Conservation (phyloP, 2,329 filamentous ascomycete genomes). For the Sclerotinia glacialis region DNA sequence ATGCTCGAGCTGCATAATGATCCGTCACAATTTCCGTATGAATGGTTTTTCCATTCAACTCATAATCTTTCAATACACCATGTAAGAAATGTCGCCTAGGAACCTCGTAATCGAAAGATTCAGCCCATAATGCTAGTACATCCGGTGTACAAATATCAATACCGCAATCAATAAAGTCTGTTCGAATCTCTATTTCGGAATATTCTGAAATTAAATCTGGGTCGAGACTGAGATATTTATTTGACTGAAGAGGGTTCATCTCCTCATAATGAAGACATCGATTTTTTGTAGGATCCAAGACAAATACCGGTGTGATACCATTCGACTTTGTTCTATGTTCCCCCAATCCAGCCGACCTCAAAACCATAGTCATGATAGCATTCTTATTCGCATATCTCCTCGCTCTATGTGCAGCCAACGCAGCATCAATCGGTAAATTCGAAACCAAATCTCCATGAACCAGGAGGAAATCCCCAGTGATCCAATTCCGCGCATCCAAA, state of each 20-base stretch:
- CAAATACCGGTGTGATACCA: slow-evolving; percentile 76
- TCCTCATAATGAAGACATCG: slow-evolving; percentile 94
- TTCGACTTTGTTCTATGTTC: slow-evolving; percentile 75
- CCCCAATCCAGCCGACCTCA: slow-evolving; percentile 69
- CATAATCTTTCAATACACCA: slow-evolving; percentile 92
- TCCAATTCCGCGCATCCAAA: slow-evolving; percentile 78
- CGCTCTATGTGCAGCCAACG: slow-evolving; percentile 74
- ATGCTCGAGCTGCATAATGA: slow-evolving; percentile 82
- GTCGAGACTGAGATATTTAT: slow-evolving; percentile 70
- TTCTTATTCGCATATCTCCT: slow-evolving; percentile 83
- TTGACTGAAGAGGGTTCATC: slow-evolving; percentile 66
- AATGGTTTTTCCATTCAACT: slow-evolving; percentile 95
- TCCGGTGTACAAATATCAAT: slow-evolving; percentile 98
- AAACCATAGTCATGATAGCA: slow-evolving; percentile 95
- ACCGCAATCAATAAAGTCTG: slow-evolving; percentile 87
- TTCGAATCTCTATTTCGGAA: slow-evolving; percentile 74
- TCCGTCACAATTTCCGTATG: slow-evolving; percentile 82
- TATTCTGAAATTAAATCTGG: slow-evolving; percentile 71
- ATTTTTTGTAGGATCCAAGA: slow-evolving; percentile 75
- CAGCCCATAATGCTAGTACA: slow-evolving; percentile 90
- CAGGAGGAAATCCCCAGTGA: slow-evolving; percentile 86
- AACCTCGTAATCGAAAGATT: slow-evolving; percentile 95
- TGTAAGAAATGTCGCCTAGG: slow-evolving; percentile 86
- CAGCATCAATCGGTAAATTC: slow-evolving; percentile 79
- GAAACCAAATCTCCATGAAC: slow-evolving; percentile 92